Evolutionary conservation across 768 basidiomycete species (phyloP).

Genomic region (Vishniacozyma victoriae): DNA sequence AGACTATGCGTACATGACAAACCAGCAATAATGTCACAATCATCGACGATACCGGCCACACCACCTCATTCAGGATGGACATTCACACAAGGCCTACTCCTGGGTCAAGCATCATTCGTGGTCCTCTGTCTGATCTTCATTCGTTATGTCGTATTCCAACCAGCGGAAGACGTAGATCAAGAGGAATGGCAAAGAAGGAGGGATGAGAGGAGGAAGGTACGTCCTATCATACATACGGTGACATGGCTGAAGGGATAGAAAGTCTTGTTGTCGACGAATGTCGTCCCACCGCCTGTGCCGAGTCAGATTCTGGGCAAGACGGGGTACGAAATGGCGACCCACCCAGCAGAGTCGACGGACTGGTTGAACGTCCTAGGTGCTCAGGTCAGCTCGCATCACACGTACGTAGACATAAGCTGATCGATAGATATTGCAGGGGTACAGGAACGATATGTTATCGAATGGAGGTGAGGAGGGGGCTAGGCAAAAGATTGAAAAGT

Average conservation of each 20-base stretch:
- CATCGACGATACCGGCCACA: constrained; percentile 2
- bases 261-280: constrained; percentile 31
- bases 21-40: no score
- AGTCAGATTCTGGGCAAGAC: constrained; percentile 45
- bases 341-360: constrained; percentile 66
- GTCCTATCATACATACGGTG: constrained; percentile 2
- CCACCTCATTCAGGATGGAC: constrained; percentile 49
- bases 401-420: not conserved
- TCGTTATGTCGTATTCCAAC: constrained; percentile 80
- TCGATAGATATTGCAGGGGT: constrained; percentile 67
- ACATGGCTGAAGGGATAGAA: constrained; percentile 1
- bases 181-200: constrained; percentile 25
- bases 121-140: constrained; percentile 71
- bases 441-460: constrained; percentile 61
- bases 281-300: constrained; percentile 35
- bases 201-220: constrained; percentile 33
- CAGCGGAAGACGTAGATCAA: constrained; percentile 55
- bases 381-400: constrained; percentile 55
- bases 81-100: constrained; percentile 88
- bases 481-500: constrained; percentile 69
- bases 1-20: no score
- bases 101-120: constrained; percentile 86
- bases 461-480: constrained; percentile 77
- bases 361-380: constrained; percentile 85
- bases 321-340: constrained; percentile 48